phyloP scores from a whole-genome alignment of 495 filamentous ascomycete genomes.

The Penicillium goetzii region DNA sequence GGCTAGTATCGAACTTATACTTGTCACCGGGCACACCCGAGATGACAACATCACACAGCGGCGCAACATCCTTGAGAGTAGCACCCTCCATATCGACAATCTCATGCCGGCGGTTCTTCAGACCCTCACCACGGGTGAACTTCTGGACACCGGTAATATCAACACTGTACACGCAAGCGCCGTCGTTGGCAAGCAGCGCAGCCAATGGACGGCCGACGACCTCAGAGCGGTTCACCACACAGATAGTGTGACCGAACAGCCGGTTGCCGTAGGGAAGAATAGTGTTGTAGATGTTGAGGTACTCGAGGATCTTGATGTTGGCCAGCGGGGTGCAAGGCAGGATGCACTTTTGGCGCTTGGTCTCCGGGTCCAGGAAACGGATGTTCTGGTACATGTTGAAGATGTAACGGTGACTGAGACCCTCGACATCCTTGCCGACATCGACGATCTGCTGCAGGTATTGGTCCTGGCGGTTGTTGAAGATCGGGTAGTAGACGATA shows the following conservation, averaged over 20 bases:
- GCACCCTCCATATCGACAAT: slow-evolving; percentile 77
- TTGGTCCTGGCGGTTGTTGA: slow-evolving; percentile 81
- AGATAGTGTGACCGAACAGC: slow-evolving; percentile 87
- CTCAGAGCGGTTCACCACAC: slow-evolving; percentile 92
- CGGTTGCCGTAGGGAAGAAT: slow-evolving; percentile 92
- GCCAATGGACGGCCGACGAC: slow-evolving; percentile 93
- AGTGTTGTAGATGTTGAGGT: slow-evolving; percentile 95
- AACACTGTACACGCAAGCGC: slow-evolving; percentile 91
- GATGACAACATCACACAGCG: slow-evolving; percentile 90
- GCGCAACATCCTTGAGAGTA: slow-evolving; percentile 76
- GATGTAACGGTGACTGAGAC: slow-evolving; percentile 88
- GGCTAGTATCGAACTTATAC: slow-evolving; percentile 83
- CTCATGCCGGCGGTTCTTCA: slow-evolving; percentile 80
- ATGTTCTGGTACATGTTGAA: slow-evolving; percentile 99
- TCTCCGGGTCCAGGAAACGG: slow-evolving; percentile 80
- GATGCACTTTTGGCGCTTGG: slow-evolving; percentile 81
- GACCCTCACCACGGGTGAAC: slow-evolving; percentile 84
- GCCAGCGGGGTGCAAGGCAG: slow-evolving; percentile 95
- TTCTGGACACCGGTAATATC: slow-evolving; percentile 91
- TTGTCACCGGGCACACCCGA: slow-evolving; percentile 84
- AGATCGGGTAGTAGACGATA: slow-evolving; percentile 98
- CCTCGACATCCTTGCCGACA: slow-evolving; percentile 91
- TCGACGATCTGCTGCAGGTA: slow-evolving; percentile 96
- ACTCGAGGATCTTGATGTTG: slow-evolving; percentile 93
- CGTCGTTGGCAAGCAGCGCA: slow-evolving; percentile 95